Percentiles rank a stretch among this genome's conserved stretches.
These are phyloP conservation scores for Euryodendron excelsum DNA, from an alignment of 148 eudicot genomes.

Conservation along the genomic window DNA sequence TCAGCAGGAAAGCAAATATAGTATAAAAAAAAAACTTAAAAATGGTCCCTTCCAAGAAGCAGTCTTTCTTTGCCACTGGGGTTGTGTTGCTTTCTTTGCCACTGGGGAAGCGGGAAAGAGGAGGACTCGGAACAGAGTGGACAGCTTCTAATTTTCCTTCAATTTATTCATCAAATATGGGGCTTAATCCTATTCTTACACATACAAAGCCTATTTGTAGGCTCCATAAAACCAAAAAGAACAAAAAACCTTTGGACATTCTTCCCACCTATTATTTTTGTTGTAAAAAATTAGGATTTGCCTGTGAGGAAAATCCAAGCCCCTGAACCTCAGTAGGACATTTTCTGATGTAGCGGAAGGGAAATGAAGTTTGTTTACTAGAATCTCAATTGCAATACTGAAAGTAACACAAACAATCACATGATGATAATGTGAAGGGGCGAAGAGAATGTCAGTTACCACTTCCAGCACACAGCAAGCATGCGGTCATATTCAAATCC, in stretches of 20 bases:
- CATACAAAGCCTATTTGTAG: background rate
- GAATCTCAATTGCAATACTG: background rate
- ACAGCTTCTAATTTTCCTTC: background rate
- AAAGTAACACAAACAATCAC: background rate
- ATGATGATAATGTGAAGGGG: background rate
- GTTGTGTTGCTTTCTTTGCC: no score
- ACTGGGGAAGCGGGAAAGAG: background rate
- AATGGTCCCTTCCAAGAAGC: background rate
- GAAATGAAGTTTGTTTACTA: background rate
- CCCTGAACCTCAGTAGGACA: no score
- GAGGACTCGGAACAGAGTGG: background rate
- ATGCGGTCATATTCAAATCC: background rate
- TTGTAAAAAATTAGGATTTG: background rate
- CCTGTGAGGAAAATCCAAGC: no score
- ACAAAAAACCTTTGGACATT: no score
- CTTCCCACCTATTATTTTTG: background rate
- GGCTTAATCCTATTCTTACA: no score
- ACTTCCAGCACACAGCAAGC: constrained; percentile 4
- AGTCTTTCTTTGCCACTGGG: background rate
- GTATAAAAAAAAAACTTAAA: background rate
- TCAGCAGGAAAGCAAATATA: background rate
- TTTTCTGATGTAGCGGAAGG: background rate
- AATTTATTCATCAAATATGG: background rate
- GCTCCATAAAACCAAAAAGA: background rate
- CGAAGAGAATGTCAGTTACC: constrained; percentile 8